Percentiles rank a stretch among this genome's conserved stretches.
phyloP scores from a whole-genome alignment of 2,329 filamentous ascomycete genomes.

The Aspergillus sp. region DNA sequence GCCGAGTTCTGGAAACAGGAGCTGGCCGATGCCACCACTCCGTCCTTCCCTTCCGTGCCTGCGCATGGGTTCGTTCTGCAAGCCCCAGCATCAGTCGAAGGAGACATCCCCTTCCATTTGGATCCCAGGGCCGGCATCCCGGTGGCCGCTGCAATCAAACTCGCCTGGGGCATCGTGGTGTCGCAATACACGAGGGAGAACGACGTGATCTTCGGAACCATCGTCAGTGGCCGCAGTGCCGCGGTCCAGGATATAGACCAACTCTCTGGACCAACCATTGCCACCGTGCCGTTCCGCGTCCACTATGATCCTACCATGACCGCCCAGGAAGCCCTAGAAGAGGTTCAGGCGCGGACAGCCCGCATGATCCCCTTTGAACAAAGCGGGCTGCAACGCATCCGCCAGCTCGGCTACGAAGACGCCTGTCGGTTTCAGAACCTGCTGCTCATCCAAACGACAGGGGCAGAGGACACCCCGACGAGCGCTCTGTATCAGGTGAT shows the following conservation, averaged over 20 bases:
- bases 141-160: constrained; percentile 24
- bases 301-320: constrained; percentile 12
- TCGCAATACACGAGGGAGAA: constrained; percentile 26
- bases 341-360: background rate
- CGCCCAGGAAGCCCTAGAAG: background rate
- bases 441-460: constrained; percentile 25
- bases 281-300: constrained; percentile 32
- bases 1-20: constrained; percentile 4
- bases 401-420: constrained; percentile 40
- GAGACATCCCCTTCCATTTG: background rate
- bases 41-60: constrained; percentile 2
- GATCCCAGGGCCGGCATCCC: constrained; percentile 6
- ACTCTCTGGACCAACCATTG: constrained; percentile 35
- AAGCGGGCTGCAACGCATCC: constrained; percentile 40
- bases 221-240: constrained; percentile 33
- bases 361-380: constrained; percentile 53
- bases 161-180: constrained; percentile 31
- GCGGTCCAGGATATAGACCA: constrained; percentile 29
- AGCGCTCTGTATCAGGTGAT: background rate
- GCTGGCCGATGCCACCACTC: background rate
- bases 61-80: background rate
- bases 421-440: constrained; percentile 36
- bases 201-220: constrained; percentile 36
- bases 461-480: background rate
- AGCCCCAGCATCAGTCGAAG: background rate